phyloP scores from a whole-genome alignment of 2,329 filamentous ascomycete species.

The Penicillium capsulatum region DNA sequence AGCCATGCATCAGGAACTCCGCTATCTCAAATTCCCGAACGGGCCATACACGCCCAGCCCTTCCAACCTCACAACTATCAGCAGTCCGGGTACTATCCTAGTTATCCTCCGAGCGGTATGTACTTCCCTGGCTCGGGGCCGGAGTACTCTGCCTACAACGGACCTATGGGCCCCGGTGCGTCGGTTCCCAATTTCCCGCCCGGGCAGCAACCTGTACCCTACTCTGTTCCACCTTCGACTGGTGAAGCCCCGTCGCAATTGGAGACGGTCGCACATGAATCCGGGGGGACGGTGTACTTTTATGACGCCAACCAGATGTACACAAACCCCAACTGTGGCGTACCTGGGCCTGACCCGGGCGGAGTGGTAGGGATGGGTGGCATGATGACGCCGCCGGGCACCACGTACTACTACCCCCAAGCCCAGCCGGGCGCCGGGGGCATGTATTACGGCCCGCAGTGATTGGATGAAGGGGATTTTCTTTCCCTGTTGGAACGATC shows the following conservation, averaged over 20 bases:
- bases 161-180: slow-evolving; percentile 45
- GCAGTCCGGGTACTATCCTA: slow-evolving; percentile 57
- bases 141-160: slow-evolving; percentile 43
- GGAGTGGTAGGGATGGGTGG: slow-evolving; percentile 68
- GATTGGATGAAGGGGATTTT: slow-evolving; percentile 3
- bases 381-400: slow-evolving; percentile 66
- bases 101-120: slow-evolving; percentile 57
- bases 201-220: slow-evolving; percentile 45
- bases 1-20: slow-evolving; percentile 73
- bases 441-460: slow-evolving; percentile 56
- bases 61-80: slow-evolving; percentile 68
- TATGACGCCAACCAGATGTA: slow-evolving; percentile 72
- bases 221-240: slow-evolving; percentile 30
- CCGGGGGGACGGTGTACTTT: slow-evolving; percentile 95
- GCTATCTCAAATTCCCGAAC: slow-evolving; percentile 85
- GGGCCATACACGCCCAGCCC: slow-evolving; percentile 81
- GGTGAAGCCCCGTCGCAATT: slow-evolving; percentile 45
- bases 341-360: slow-evolving; percentile 48
- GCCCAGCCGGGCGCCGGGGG: slow-evolving; percentile 44
- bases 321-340: slow-evolving; percentile 46
- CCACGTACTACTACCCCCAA: slow-evolving; percentile 53
- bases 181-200: slow-evolving; percentile 56
- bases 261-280: slow-evolving; percentile 72
- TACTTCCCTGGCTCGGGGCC: slow-evolving; percentile 60
- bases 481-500: slow-evolving; percentile 2